These are phyloP conservation scores for Suillus subaureus DNA, from an alignment of 768 basidiomycete genomes.

Conservation along the genomic window DNA sequence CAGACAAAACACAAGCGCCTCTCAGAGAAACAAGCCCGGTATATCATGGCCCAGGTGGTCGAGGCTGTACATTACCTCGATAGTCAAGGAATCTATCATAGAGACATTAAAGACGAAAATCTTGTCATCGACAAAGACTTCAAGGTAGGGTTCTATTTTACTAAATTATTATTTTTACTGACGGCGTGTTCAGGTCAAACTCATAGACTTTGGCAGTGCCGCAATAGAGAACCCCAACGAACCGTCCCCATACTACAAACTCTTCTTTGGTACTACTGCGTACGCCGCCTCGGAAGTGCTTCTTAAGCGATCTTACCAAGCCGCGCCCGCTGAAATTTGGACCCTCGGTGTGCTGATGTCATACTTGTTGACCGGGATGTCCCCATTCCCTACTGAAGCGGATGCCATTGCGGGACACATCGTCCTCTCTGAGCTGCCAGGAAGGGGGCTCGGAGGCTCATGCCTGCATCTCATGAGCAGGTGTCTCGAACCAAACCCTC, in stretches of 20 bases:
- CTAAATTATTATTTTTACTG: conserved; percentile 10
- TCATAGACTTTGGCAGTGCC: conserved; percentile 95
- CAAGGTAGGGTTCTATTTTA: conserved; percentile 47
- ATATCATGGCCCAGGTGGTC: conserved; percentile 86
- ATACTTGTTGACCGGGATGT: conserved; percentile 88
- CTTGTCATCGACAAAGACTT: conserved; percentile 75
- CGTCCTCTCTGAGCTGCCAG: conserved; percentile 45
- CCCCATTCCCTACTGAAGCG: conserved; percentile 88
- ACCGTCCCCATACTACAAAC: conserved; percentile 67
- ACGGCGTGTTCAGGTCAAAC: conserved; percentile 65
- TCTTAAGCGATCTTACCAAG: conserved; percentile 84
- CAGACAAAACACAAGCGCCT: conserved; percentile 79
- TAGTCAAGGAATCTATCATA: conserved; percentile 83
- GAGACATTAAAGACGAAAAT: conserved; percentile 98
- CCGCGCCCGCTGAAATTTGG: conserved; percentile 96
- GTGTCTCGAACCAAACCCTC: conserved; percentile 86
- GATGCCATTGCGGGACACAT: conserved; percentile 74
- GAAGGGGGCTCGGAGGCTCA: conserved; percentile 42
- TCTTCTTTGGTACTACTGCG: conserved; percentile 93
- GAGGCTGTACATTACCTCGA: conserved; percentile 84
- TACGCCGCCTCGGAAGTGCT: conserved; percentile 97
- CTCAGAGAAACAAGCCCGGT: conserved; percentile 74
- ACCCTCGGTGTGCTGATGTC: conserved; percentile 93
- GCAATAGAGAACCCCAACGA: conserved; percentile 66
- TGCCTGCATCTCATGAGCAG: conserved; percentile 67